Evolutionary conservation across 139 green algal genomes (phyloP), one percentile per base, ranked within the genome.

Genomic region (Eudorina sp.): DNA sequence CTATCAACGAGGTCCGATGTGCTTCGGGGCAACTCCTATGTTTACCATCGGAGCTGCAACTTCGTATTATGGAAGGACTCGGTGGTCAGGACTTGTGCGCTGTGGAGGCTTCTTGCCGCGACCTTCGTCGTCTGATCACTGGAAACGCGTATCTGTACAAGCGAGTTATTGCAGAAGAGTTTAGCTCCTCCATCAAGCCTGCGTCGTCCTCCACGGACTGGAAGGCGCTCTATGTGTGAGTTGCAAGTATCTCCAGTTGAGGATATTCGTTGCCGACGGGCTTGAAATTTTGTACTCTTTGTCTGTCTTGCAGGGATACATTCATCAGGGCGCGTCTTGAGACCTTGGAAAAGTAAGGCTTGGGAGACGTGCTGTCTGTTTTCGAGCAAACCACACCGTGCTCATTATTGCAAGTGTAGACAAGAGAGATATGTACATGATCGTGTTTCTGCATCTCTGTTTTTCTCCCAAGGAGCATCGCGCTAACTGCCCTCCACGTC

Each of bases 191-290:
- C 16, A 29, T 43, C 0, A 25, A 38, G 25, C 3, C 38, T 25
- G 27, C 14, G 21, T 7, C 60, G n/a, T 48, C 23, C 27, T 29
- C 58, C 0, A 29, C 40, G 0, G 34, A 68, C 53, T 81, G 73
- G 73, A 85, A 85, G 40, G 55, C 55, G 16, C 40, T 34, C n/a
- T 85, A 85, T 53, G 58, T 74, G 78, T 85, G 29, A 85, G 58
- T 74, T 8, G 0, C 19, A 46, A 38, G 14, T 38, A 13, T 16
- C 31, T 73, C 23, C 8, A 43, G 29, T 9, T 18, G 43, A 31
- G 6, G 41, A 25, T 4, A 18, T 1, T 38, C 11, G 6, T 53
- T 58, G 25, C 9, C 9, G 4, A 8, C 4, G 55, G 0, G 0
- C 7, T 5, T 72, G 27, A 41, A 6, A 7, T 11, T 19, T 72